A percentile compares a stretch with the other conserved stretches of the same genome.
These are phyloP conservation scores for Ceratocystis variospora DNA, from an alignment of 2,329 filamentous ascomycete species.

Conservation along the genomic window DNA sequence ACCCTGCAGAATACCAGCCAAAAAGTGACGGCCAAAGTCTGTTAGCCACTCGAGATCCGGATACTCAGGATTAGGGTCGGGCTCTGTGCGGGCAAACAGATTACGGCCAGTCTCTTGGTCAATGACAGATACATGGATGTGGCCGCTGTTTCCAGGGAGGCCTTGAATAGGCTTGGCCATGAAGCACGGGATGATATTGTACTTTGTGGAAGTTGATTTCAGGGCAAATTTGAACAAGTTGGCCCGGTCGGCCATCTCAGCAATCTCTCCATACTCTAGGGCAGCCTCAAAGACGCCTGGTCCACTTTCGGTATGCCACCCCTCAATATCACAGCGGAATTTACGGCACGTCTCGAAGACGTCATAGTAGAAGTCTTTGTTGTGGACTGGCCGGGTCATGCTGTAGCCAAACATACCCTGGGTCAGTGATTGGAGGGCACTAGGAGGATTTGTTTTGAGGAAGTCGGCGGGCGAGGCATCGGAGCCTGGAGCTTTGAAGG, in stretches of 20 bases:
- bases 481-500: slow-evolving; percentile 58
- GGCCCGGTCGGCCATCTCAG: slow-evolving; percentile 81
- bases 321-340: slow-evolving; percentile 73
- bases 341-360: slow-evolving; percentile 67
- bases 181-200: slow-evolving; percentile 90
- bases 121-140: slow-evolving; percentile 86
- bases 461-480: slow-evolving; percentile 58
- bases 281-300: slow-evolving; percentile 93
- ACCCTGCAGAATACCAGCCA: slow-evolving; percentile 78
- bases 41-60: slow-evolving; percentile 67
- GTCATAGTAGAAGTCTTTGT: slow-evolving; percentile 84
- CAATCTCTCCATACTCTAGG: slow-evolving; percentile 77
- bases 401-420: slow-evolving; percentile 97
- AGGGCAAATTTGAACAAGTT: slow-evolving; percentile 83
- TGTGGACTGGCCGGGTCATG: slow-evolving; percentile 71
- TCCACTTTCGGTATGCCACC: slow-evolving; percentile 91
- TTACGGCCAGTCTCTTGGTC: slow-evolving; percentile 66
- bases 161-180: slow-evolving; percentile 95
- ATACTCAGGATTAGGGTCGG: slow-evolving; percentile 58
- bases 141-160: slow-evolving; percentile 84
- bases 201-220: slow-evolving; percentile 73
- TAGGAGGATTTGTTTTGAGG: slow-evolving; percentile 57
- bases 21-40: slow-evolving; percentile 80
- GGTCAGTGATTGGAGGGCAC: slow-evolving; percentile 63
- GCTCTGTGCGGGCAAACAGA: slow-evolving; percentile 58